Evolutionary conservation across 768 basidiomycete species (phyloP).

Genomic region (Albatrellus ellisii): DNA sequence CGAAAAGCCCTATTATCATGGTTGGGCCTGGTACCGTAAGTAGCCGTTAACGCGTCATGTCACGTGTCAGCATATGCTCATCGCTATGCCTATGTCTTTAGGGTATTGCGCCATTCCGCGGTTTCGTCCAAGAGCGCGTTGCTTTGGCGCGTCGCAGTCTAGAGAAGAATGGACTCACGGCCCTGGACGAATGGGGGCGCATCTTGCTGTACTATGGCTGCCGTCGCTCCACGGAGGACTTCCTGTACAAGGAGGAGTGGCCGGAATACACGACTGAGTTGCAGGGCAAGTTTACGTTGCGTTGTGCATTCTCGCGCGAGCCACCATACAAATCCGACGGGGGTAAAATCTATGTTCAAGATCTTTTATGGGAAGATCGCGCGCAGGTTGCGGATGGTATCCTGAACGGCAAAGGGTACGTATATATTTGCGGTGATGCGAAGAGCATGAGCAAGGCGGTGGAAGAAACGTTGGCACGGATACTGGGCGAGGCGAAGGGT

Average conservation of each 20-base stretch:
- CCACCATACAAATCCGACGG: conserved; percentile 78
- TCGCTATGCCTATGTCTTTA: conserved; percentile 19
- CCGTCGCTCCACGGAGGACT: conserved; percentile 80
- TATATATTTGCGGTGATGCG: conserved; percentile 95
- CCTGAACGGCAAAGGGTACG: conserved; percentile 89
- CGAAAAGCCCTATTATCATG: conserved; percentile 98
- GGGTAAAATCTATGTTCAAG: conserved; percentile 98
- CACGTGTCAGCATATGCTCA: background rate
- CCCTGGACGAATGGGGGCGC: conserved; percentile 88
- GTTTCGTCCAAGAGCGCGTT: conserved; percentile 96
- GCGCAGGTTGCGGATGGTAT: conserved; percentile 79
- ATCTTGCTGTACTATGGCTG: conserved; percentile 97
- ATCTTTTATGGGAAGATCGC: conserved; percentile 81
- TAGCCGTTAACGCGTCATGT: conserved; percentile 11
- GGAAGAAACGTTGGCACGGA: conserved; percentile 73
- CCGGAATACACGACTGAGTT: conserved; percentile 75
- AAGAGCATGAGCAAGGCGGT: conserved; percentile 95
- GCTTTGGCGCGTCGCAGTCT: conserved; percentile 89
- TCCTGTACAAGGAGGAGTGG: conserved; percentile 94
- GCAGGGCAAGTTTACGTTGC: conserved; percentile 83
- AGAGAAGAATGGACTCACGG: conserved; percentile 91
- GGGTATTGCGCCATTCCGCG: conserved; percentile 99
- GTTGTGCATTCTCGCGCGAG: conserved; percentile 85
- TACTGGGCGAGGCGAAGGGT: conserved; percentile 89
- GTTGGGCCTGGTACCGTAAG: conserved; percentile 95